Percentiles rank a stretch among this genome's conserved stretches.
phyloP scores from a whole-genome alignment of 1,284 basidiomycete genomes.

The Irpex sp. region DNA sequence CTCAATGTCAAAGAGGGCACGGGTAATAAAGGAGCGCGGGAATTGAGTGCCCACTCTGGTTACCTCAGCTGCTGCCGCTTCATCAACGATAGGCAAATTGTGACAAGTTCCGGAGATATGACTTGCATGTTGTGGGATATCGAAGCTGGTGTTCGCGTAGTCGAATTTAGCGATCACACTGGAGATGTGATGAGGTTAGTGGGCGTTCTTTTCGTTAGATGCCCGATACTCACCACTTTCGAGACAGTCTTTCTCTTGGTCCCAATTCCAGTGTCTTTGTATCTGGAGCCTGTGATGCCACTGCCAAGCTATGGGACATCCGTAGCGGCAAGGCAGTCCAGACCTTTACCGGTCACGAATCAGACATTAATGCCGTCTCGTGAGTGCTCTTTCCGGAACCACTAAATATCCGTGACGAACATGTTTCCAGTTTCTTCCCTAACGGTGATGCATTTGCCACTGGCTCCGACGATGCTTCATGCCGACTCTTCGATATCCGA shows the following conservation, averaged over 20 bases:
- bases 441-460: conserved; percentile 99
- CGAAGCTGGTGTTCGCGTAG: conserved; percentile 90
- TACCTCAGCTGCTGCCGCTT: conserved; percentile 98
- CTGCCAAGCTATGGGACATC: conserved; percentile 98
- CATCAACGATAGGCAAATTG: conserved; percentile 96
- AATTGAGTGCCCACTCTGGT: conserved; percentile 95
- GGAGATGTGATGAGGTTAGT: conserved; percentile 98
- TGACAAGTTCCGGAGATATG: conserved; percentile 98
- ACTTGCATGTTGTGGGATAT: conserved; percentile 99
- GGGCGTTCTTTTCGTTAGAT: background rate
- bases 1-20: conserved; percentile 73
- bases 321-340: conserved; percentile 95
- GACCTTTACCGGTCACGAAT: conserved; percentile 98
- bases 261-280: conserved; percentile 96
- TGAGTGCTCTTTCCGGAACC: conserved; percentile 40
- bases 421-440: conserved; percentile 84
- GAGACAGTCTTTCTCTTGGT: conserved; percentile 82
- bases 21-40: conserved; percentile 78
- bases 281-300: conserved; percentile 97
- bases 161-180: conserved; percentile 98
- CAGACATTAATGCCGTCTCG: conserved; percentile 99
- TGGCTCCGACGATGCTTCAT: conserved; percentile 98
- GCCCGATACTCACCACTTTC: conserved; percentile 8
- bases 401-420: background rate
- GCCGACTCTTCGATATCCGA: conserved; percentile 96